phyloP scores from a whole-genome alignment of 1,139 yeast genomes.

The Geotrichum europaeum region DNA sequence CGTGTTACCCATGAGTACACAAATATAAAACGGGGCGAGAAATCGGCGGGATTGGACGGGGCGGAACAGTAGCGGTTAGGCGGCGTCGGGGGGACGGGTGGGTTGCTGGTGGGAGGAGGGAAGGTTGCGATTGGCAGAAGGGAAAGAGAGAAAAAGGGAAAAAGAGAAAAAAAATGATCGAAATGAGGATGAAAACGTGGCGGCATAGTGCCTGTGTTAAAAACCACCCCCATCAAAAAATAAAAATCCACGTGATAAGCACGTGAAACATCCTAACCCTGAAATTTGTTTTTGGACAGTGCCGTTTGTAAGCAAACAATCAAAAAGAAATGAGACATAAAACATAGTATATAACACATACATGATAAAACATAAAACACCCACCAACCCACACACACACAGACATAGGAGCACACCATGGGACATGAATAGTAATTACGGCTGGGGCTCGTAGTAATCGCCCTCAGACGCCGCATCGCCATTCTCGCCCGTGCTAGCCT shows the following conservation, averaged over 20 bases:
- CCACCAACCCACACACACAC: neutral
- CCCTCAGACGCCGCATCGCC: constrained; percentile 1
- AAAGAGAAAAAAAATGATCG: neutral
- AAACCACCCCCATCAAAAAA: too few species aligned
- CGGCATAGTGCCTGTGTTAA: neutral
- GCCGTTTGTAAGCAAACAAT: neutral
- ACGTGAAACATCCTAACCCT: neutral
- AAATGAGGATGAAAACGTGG: neutral
- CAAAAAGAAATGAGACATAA: neutral
- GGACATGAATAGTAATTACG: neutral
- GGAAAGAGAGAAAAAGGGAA: neutral
- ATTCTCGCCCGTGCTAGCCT: neutral
- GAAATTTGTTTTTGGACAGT: neutral
- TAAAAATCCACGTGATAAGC: too few species aligned
- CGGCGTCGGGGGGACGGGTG: neutral
- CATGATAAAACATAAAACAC: neutral
- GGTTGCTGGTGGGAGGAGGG: neutral
- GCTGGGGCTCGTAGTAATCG: neutral
- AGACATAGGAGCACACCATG: neutral
- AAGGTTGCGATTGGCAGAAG: neutral
- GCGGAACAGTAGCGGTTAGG: constrained; percentile 6
- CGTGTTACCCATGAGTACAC: constrained; percentile 30
- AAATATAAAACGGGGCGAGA: neutral
- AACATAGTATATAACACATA: neutral
- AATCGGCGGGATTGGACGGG: neutral